These are phyloP conservation scores for Aspergillus persii DNA, from an alignment of 2,329 filamentous ascomycete species.

Conservation along the genomic window DNA sequence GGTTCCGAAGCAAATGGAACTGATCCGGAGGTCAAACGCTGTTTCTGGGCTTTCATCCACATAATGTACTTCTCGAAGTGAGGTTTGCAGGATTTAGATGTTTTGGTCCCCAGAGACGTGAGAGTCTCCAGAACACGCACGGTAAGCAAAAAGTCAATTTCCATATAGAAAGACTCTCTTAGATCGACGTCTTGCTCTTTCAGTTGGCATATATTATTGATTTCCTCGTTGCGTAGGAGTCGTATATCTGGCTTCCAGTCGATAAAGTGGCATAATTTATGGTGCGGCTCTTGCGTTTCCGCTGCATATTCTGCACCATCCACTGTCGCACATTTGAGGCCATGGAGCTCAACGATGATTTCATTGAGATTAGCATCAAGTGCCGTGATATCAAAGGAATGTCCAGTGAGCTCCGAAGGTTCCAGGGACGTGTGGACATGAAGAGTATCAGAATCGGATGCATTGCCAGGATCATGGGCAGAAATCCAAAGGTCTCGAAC, in stretches of 20 bases:
- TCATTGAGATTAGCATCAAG: not conserved
- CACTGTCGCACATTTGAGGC: not conserved
- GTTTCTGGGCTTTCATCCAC: constrained; percentile 5
- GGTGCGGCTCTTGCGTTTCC: not conserved
- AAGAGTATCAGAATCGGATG: not conserved
- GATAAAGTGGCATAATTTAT: not conserved
- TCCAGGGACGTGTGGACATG: too few species aligned
- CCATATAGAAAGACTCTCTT: not conserved
- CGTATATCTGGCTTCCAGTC: constrained; percentile 12
- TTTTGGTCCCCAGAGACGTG: not conserved
- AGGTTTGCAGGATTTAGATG: not conserved
- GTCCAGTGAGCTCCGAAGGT: not conserved
- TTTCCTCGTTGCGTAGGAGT: constrained; percentile 2
- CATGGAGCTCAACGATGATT: not conserved
- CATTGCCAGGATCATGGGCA: not conserved
- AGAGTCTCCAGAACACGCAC: not conserved
- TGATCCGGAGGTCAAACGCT: not conserved
- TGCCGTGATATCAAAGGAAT: not conserved
- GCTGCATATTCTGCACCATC: not conserved
- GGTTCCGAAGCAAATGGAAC: not conserved
- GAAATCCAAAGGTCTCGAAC: not conserved
- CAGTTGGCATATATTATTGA: not conserved
- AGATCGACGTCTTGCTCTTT: not conserved
- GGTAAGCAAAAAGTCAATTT: not conserved
- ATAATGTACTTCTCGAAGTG: constrained; percentile 11